These are phyloP conservation scores for Phalaenopsis equestris DNA, from an alignment of 106 monocot genomes.

Conservation along the genomic window DNA sequence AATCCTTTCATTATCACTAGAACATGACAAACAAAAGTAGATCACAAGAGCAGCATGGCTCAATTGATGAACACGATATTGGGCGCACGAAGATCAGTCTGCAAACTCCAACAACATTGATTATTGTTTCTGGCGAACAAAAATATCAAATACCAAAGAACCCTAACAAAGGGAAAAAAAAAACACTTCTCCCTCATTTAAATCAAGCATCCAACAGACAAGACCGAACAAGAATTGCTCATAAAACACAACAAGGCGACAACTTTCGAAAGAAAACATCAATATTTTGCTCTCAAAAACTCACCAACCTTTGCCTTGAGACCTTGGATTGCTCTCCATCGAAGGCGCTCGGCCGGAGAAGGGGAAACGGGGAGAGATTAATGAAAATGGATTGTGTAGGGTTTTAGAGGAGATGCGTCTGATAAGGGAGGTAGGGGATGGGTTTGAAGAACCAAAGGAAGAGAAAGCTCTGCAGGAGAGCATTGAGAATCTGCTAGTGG, in stretches of 20 bases:
- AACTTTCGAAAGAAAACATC: not conserved
- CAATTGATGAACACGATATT: not conserved
- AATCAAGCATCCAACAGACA: too few relatives aligned
- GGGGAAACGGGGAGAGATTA: constrained; percentile 4
- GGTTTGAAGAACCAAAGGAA: constrained; percentile 3
- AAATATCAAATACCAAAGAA: not conserved
- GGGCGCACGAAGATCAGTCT: too few relatives aligned
- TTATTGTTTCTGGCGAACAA: not conserved
- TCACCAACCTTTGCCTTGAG: constrained; percentile 26
- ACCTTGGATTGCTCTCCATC: constrained; percentile 22
- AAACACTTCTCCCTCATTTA: too few relatives aligned
- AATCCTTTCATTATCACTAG: not conserved
- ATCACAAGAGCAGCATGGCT: not conserved
- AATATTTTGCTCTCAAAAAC: not conserved
- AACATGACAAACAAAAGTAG: not conserved
- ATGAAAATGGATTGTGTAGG: not conserved
- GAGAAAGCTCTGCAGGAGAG: constrained; percentile 10
- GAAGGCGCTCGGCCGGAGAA: constrained; percentile 13
- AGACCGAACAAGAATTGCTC: too few relatives aligned
- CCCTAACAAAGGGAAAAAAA: not conserved
- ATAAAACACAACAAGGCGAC: not conserved
- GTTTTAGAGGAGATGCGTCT: not conserved
- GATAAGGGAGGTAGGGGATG: not conserved
- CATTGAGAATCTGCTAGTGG: constrained; percentile 10
- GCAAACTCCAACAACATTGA: not conserved